A percentile compares a stretch with the other conserved stretches of the same genome.
phyloP scores from a whole-genome alignment of 306 rosid species.

The Glycine latifolia region DNA sequence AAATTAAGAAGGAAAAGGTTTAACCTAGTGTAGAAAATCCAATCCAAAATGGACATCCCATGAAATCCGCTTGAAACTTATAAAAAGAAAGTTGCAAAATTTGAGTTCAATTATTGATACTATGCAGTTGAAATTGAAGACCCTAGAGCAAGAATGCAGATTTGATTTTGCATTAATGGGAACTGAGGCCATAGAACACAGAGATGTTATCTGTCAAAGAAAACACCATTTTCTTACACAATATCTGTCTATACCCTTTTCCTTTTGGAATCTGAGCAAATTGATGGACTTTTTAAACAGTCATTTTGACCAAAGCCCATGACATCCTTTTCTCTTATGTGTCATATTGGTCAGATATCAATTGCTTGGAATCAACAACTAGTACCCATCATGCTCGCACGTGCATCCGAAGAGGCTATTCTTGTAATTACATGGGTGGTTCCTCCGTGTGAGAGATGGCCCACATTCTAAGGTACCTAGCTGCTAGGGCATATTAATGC shows the following conservation, averaged over 20 bases:
- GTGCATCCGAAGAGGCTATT: conserved; percentile 40
- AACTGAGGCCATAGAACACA: conserved; percentile 40
- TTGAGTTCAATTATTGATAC: conserved; percentile 41
- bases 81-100: conserved; percentile 3
- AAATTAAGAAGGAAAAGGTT: conserved; percentile 37
- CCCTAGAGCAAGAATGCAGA: not conserved
- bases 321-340: conserved; percentile 23
- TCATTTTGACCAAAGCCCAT: conserved; percentile 45
- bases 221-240: conserved; percentile 40
- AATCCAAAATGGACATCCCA: conserved; percentile 40
- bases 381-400: conserved; percentile 49
- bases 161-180: conserved; percentile 29
- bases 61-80: not conserved
- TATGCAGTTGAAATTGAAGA: conserved; percentile 19
- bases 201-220: conserved; percentile 33
- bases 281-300: conserved; percentile 47
- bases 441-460: conserved; percentile 41
- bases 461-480: conserved; percentile 42
- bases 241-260: conserved; percentile 63
- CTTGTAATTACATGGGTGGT: conserved; percentile 38
- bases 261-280: conserved; percentile 58
- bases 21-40: conserved; percentile 1
- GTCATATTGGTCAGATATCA: conserved; percentile 28
- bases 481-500: conserved; percentile 30
- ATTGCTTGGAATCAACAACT: not conserved